Evolutionary conservation across 2,329 filamentous ascomycete species (phyloP).

Genomic region (Monosporascus sp.): DNA sequence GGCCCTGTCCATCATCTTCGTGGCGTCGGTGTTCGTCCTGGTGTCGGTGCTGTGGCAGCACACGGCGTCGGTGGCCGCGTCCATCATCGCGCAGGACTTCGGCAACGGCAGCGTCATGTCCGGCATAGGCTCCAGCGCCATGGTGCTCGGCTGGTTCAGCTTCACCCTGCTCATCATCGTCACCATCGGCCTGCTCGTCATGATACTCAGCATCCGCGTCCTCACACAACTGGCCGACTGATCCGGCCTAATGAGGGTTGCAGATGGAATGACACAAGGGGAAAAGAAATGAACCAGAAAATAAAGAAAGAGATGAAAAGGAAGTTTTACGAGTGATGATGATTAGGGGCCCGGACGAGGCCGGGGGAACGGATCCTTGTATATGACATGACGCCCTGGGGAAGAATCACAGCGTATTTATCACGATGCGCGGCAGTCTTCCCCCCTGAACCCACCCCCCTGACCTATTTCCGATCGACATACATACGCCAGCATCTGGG

Average conservation of each 20-base stretch:
- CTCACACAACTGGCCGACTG: conserved; percentile 54
- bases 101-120: conserved; percentile 30
- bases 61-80: conserved; percentile 91
- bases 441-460: background rate
- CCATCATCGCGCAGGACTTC: conserved; percentile 64
- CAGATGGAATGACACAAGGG: background rate
- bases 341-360: background rate
- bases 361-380: background rate
- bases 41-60: conserved; percentile 85
- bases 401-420: background rate
- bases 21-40: conserved; percentile 64
- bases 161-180: conserved; percentile 92
- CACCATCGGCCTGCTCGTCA: conserved; percentile 88
- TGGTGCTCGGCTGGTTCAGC: conserved; percentile 97
- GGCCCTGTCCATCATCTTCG: conserved; percentile 86
- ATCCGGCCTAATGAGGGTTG: conserved; percentile 1
- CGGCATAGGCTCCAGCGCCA: conserved; percentile 62
- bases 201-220: conserved; percentile 90
- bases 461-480: background rate
- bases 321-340: background rate
- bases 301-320: background rate
- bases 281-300: conserved; percentile 3
- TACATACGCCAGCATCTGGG: conserved; percentile 6
- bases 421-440: background rate
- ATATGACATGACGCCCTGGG: background rate